Evolutionary conservation across 1,284 basidiomycete genomes (phyloP), one percentile per base, ranked within the genome.

Genomic region (Ganoderma multipileum): DNA sequence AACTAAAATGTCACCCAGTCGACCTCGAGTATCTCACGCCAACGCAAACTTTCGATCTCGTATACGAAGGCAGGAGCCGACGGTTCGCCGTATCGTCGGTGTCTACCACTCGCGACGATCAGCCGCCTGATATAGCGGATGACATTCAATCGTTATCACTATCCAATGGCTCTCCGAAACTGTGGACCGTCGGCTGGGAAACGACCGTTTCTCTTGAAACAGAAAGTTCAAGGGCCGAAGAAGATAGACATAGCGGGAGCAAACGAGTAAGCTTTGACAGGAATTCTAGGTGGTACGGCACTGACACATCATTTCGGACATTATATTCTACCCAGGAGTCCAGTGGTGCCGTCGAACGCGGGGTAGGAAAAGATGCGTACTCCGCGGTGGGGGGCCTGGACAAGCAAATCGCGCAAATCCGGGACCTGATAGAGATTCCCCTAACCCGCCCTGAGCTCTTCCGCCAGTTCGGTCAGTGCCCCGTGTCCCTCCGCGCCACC

Each of bases 401-500:
- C 74, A 88, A 89, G 72, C 96, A 98, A 77, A 97, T 99, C 71
- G 84, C 89, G 64, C 91, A 95, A 79, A 95, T 99, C 71, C 89
- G 94, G 47, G 93, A 96, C 75, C 88, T 99, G n/a, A 89, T 99
- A 50, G 97, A 99, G 76, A 92, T 99, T 65, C 98, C 98, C 1
- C 85, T 99, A 60, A 93, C 89, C 26, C 90, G 91, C 42, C 98
- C 98, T 6, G 94, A 97, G 65, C 86, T 99, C 18, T 99, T 97
- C 81, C 86, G 85, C 0, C 89, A 94, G 75, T 97, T 99, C 77
- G 95, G 96, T 94, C 69, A 68, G 81, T 76, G 38, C 30, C 55
- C 59, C 36, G 28, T 30, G 52, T 30, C 26, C 47, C 41, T 18
- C 36, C 30, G 36, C 11, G n/a, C 47, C 52, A 20, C n/a, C 26